phyloP scores from a whole-genome alignment of 2,329 filamentous ascomycete species.

The Elsinoe arachidis region DNA sequence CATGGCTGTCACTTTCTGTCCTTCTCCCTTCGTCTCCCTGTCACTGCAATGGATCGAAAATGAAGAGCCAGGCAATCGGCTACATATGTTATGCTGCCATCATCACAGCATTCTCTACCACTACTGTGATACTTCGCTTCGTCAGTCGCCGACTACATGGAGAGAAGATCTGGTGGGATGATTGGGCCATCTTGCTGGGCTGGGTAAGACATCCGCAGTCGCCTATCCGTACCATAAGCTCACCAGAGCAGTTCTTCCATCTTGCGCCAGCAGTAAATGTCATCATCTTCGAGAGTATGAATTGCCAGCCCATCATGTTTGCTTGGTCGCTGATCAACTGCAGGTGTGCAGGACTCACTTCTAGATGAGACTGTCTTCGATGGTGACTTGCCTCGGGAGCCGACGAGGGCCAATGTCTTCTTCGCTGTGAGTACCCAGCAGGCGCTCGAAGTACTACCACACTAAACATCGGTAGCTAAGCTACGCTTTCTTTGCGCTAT shows the following conservation, averaged over 20 bases:
- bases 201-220: not conserved
- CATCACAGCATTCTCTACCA: not conserved
- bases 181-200: not conserved
- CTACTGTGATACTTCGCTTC: not conserved
- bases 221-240: not conserved
- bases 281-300: conserved; percentile 2
- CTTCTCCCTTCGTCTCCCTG: not conserved
- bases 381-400: not conserved
- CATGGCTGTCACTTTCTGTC: not conserved
- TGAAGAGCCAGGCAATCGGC: not conserved
- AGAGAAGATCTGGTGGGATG: conserved; percentile 6
- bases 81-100: conserved; percentile 1
- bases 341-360: not conserved
- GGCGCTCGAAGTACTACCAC: not conserved
- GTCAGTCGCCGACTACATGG: not conserved
- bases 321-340: not conserved
- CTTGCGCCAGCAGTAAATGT: conserved; percentile 8
- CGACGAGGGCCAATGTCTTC: not conserved
- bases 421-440: not conserved
- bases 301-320: not conserved
- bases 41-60: not conserved
- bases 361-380: not conserved
- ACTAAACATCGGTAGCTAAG: not conserved
- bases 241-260: not conserved
- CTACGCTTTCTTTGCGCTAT: conserved; percentile 5